Evolutionary conservation across 768 basidiomycete species (phyloP), one percentile per base, ranked within the genome.

Genomic region (Baorangia bicolor): DNA sequence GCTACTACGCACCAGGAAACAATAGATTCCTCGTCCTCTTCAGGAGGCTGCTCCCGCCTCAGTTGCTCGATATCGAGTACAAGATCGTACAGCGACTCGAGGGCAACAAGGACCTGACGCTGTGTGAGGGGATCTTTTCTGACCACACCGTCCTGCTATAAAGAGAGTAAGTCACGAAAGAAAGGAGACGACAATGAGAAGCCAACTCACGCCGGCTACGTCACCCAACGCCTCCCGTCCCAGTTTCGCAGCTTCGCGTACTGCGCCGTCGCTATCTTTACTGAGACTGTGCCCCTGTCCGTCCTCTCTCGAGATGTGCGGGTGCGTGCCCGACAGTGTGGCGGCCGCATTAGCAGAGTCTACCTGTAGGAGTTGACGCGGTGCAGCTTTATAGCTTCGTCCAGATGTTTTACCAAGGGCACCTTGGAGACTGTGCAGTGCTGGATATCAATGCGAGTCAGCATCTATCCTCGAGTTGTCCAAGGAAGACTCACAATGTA

Each of bases 331-430:
- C 73, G 66, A 78, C 65, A 59, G 55, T 8, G 65, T 62, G n/a
- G 75, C 47, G 34, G 70, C 64, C 12, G 74, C 64, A 57, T 76
- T 73, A 34, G 73, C 67, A 46, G 84, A 66, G 55, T 92, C 89
- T 10, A 98, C 93, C 70, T 98, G 94, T 5, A 99, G 81, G 25
- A 98, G 84, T 57, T 97, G 96, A 39, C 96, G 84, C 14, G 97
- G 97, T n/a, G 95, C 95, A 30, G 94, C 93, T 64, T 94, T 94
- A 68, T 94, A 92, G 57, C 94, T 95, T 53, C 96, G 80, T 25
- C 93, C 90, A 34, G 94, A 92, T 2, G 95, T 96, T 73, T 88
- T 94, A 9, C 97, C 97, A 5, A 99, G 81, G 9, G 94, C 97
- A 52, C 96, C 95, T 76, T 97, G 86, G 14, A 96, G 79, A 69